phyloP scores from a whole-genome alignment of 495 filamentous ascomycete genomes.

The Corynascus novoguineensis region DNA sequence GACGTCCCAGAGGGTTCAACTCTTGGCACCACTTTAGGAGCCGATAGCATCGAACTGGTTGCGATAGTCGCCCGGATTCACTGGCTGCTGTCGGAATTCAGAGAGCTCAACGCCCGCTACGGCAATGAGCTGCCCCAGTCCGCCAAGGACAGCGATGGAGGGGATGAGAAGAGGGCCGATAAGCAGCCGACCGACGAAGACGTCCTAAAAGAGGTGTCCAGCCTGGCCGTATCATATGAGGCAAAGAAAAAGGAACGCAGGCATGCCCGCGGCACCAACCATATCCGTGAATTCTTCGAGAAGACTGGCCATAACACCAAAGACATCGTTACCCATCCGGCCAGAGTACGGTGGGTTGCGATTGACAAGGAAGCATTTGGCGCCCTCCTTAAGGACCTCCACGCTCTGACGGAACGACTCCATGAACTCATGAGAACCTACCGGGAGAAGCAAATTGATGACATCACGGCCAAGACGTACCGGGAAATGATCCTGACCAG shows the following conservation, averaged over 20 bases:
- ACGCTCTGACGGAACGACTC: slow-evolving; percentile 30
- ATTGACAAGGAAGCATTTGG: slow-evolving; percentile 30
- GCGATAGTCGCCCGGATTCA: slow-evolving; percentile 28
- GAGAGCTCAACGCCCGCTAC: slow-evolving; percentile 29
- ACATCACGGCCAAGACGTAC: slow-evolving; percentile 33
- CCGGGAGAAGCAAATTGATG: slow-evolving; percentile 27
- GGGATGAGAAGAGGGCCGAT: neutral
- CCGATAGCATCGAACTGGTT: slow-evolving; percentile 27
- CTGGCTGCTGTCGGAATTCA: slow-evolving; percentile 30
- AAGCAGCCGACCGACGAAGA: slow-evolving; percentile 18
- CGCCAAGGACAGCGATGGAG: neutral
- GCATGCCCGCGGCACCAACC: slow-evolving; percentile 22
- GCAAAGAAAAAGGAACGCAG: slow-evolving; percentile 21
- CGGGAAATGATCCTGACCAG: slow-evolving; percentile 32
- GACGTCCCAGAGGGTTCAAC: slow-evolving; percentile 27
- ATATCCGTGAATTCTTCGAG: slow-evolving; percentile 24
- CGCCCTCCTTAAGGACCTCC: slow-evolving; percentile 25
- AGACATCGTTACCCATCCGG: slow-evolving; percentile 29
- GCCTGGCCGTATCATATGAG: slow-evolving; percentile 30
- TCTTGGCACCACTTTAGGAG: slow-evolving; percentile 22
- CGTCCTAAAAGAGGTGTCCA: slow-evolving; percentile 25
- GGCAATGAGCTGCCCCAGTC: slow-evolving; percentile 25
- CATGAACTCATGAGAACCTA: slow-evolving; percentile 29
- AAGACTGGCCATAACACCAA: slow-evolving; percentile 26
- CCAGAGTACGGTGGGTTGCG: slow-evolving; percentile 27